Base-by-base conservation (phyloP, 176 grass and related monocot genomes). In the Aegilops longissima region DNA sequence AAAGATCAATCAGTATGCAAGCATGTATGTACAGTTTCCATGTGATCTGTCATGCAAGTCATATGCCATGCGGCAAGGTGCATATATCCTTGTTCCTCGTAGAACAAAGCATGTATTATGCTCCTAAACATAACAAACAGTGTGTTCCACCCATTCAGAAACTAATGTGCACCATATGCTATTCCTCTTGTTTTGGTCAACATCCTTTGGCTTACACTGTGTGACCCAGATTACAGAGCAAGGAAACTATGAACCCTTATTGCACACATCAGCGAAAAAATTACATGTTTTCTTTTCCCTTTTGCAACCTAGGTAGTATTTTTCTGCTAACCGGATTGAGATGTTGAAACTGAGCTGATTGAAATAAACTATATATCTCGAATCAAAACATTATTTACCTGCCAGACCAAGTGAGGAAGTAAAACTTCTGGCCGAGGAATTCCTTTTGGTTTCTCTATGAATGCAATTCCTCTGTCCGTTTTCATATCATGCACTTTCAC, bases 401-500 rank as follows among this genome's bases (percentile, higher is more conserved):
- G 96, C 97, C 97, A 99, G 61, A 99, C 92, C 70, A 99, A 85
- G 73, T 96, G 97, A 86, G 94, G 97, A 90, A 90, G 90, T 83
- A 99, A 91, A 91, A 99, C 90, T 30, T 99, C 97, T 36, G 92
- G 84, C 3, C 89, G 88, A 65, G 87, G 89, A 81, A 87, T 99
- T 85, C 94, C 97, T 84, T 91, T 92, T 52, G 97, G 94, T 77
- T 89, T 87, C 85, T 99, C 97, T 94, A 99, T 94, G 83, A 94
- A 99, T 88, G 94, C 88, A 79, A 99, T 93, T 64, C 94, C 86
- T 90, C 91, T 95, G 87, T 93, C 91, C 45, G 81, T 93, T 69
- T 86, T 93, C 94, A 94, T 96, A 83, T 96, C 94, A 94, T 96
- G 95, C 73, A 99, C 90, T 91, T 99, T 99, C 54, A 96, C 94